Evolutionary conservation across 2,329 filamentous ascomycete genomes (phyloP).

Genomic region (Fonsecaea pugnacius): DNA sequence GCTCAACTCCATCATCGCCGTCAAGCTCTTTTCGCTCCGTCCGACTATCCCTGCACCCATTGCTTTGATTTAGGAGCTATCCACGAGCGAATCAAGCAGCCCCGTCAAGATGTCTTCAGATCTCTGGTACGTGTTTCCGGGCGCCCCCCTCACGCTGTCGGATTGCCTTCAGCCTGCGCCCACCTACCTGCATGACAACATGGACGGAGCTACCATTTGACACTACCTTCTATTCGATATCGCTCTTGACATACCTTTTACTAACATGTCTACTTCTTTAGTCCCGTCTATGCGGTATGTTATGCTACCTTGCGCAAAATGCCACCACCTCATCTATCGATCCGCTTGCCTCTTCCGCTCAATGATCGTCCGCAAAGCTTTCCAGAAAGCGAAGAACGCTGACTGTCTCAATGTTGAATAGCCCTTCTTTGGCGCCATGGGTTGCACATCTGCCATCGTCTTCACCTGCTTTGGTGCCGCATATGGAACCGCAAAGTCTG

Average conservation of each 20-base stretch:
- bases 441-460: conserved; percentile 91
- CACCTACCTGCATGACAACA: conserved; percentile 18
- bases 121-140: conserved; percentile 71
- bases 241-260: conserved; percentile 29
- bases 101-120: conserved; percentile 72
- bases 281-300: conserved; percentile 99
- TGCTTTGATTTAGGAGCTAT: background rate
- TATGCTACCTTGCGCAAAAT: conserved; percentile 30
- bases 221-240: background rate
- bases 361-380: background rate
- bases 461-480: conserved; percentile 96
- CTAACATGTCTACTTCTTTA: conserved; percentile 58
- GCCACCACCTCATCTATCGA: conserved; percentile 3
- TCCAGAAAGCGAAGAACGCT: background rate
- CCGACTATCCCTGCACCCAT: background rate
- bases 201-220: conserved; percentile 7
- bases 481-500: conserved; percentile 98
- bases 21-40: conserved; percentile 18
- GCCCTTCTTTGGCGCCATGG: conserved; percentile 97
- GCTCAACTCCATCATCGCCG: conserved; percentile 25
- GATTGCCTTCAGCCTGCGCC: conserved; percentile 38
- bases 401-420: conserved; percentile 46
- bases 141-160: conserved; percentile 45
- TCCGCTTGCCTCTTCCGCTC: conserved; percentile 4
- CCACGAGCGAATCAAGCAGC: conserved; percentile 9